A percentile compares a stretch with the other conserved stretches of the same genome.
These are phyloP conservation scores for Trichoderma reesei DNA, from an alignment of 495 filamentous ascomycete species.

Conservation along the genomic window DNA sequence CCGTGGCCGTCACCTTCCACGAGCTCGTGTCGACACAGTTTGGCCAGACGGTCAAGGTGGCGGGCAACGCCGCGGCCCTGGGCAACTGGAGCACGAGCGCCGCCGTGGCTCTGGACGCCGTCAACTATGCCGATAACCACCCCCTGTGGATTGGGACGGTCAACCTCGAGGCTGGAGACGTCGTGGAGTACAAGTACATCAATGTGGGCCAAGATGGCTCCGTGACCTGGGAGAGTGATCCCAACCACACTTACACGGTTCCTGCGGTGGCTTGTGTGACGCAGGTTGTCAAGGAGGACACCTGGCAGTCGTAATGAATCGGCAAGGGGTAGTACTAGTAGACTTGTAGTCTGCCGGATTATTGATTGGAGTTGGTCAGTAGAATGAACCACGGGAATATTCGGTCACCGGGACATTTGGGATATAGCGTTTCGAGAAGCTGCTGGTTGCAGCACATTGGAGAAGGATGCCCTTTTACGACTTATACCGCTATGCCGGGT, in stretches of 20 bases:
- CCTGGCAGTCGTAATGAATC: slow-evolving; percentile 23
- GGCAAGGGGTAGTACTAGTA: neutral
- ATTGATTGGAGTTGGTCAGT: too few relatives aligned
- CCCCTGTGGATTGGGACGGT: slow-evolving; percentile 49
- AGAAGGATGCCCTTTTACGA: neutral
- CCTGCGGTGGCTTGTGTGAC: slow-evolving; percentile 35
- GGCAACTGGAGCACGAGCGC: slow-evolving; percentile 46
- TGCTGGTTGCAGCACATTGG: too few relatives aligned
- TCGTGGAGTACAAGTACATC: slow-evolving; percentile 62
- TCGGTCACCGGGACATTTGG: too few relatives aligned
- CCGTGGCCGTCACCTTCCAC: slow-evolving; percentile 52
- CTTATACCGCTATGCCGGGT: neutral
- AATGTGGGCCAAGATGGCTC: slow-evolving; percentile 42
- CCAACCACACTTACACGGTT: slow-evolving; percentile 51
- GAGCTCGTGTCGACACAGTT: slow-evolving; percentile 41
- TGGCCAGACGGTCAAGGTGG: slow-evolving; percentile 51
- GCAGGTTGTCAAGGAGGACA: slow-evolving; percentile 27
- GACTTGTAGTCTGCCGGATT: too few relatives aligned
- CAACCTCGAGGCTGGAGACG: slow-evolving; percentile 39
- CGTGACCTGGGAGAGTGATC: slow-evolving; percentile 54
- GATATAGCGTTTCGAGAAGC: too few relatives aligned
- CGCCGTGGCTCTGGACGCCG: slow-evolving; percentile 43
- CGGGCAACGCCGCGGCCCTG: slow-evolving; percentile 44
- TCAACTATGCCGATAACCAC: slow-evolving; percentile 43
- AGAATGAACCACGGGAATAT: too few relatives aligned